A percentile compares a stretch with the other conserved stretches of the same genome.
These are phyloP conservation scores for Pseudogymnoascus sp. DNA, from an alignment of 2,329 filamentous ascomycete species.

Conservation along the genomic window DNA sequence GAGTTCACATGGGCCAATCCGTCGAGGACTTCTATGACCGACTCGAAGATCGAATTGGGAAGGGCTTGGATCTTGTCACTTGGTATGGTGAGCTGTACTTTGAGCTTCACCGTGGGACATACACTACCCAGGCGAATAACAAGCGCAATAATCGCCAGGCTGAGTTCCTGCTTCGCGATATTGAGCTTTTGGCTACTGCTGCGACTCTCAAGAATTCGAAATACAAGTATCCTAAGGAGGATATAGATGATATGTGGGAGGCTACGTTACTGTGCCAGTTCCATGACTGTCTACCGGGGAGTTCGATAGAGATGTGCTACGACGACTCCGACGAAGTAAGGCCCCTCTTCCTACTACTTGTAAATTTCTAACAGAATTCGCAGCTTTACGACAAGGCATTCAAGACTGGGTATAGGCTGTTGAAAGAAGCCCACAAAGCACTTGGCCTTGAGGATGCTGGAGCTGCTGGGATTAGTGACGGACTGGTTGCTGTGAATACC, in stretches of 20 bases:
- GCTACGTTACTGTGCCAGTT: conserved; percentile 87
- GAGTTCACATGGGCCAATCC: conserved; percentile 78
- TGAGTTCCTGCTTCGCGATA: conserved; percentile 76
- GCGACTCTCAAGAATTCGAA: conserved; percentile 64
- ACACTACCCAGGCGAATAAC: conserved; percentile 96
- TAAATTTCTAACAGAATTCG: neutral
- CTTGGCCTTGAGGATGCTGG: conserved; percentile 53
- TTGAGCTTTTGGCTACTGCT: conserved; percentile 81
- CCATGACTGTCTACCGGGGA: conserved; percentile 93
- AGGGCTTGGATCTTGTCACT: conserved; percentile 65
- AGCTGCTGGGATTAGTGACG: conserved; percentile 34
- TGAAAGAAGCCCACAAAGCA: conserved; percentile 60
- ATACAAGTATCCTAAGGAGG: conserved; percentile 87
- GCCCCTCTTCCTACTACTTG: neutral
- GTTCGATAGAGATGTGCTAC: conserved; percentile 95
- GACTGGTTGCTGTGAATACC: conserved; percentile 68
- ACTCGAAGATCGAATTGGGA: conserved; percentile 65
- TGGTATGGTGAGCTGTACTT: conserved; percentile 99
- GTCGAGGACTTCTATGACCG: conserved; percentile 92
- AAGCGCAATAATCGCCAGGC: conserved; percentile 87
- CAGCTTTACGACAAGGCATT: conserved; percentile 78
- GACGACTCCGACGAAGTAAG: conserved; percentile 78
- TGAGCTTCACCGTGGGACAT: conserved; percentile 92
- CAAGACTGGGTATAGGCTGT: conserved; percentile 62
- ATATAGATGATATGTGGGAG: conserved; percentile 97